Evolutionary conservation across 371 early-diverging fungal species (phyloP), one percentile per base, ranked within the genome.

Genomic region (Mucor racemosus): DNA sequence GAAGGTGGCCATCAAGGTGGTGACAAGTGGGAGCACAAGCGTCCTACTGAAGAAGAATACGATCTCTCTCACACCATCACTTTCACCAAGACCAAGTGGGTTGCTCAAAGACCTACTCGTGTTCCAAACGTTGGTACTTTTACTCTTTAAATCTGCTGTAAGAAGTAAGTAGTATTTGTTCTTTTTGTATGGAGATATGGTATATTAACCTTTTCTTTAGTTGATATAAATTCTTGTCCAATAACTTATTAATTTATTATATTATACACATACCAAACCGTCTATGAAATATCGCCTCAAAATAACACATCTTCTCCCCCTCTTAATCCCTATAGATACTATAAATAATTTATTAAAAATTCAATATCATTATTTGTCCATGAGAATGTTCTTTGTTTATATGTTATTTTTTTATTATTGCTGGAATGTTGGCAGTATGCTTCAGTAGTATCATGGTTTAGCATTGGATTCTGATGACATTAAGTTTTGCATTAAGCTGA

Each of bases 51-150:
- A 21, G 48, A 48, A 17, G 65, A 59, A 15, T 19, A 69, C 33
- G 79, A 76, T 48, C 44, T 56, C 38, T 54, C 53, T 40, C 77
- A 77, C 31, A 80, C 80, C 9, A 58, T 80, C 54, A 77, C 77
- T 17, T 5, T 71, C 36, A 77, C 76, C 58, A 74, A 65, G 39
- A 77, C 78, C 26, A 21, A 69, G 11, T 80, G 73, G 74, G 58
- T 71, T 17, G 46, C 44, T 42, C 40, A 48, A 48, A 34, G 33
- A 7, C 39, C 58, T 48, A 54, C 54, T 41, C 13, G 62, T 7
- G 64, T 70, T 8, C 35, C 35, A 34, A 17, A n/a, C 50, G 21
- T 50, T 26, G 50, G 48, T 21, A 39, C 31, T 48, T 13, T n/a
- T 34, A 15, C 35, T 33, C 55, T 55, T 34, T 55, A 50, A 26